phyloP scores from a whole-genome alignment of 2,329 filamentous ascomycete genomes.

The Trichoderma atrobrunneum region DNA sequence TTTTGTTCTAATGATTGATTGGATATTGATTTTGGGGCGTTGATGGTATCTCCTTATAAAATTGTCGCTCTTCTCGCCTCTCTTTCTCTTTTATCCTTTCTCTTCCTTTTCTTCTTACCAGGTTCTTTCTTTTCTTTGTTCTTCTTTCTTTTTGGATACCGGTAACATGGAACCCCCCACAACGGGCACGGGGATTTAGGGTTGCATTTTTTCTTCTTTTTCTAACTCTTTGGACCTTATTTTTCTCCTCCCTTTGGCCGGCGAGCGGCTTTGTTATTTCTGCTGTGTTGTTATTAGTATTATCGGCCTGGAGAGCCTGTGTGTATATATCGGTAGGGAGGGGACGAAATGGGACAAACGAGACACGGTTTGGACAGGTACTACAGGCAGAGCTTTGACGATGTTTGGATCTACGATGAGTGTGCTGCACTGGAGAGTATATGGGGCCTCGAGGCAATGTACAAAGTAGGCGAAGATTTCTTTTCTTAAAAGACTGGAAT shows the following conservation, averaged over 20 bases:
- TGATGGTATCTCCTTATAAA: constrained; percentile 7
- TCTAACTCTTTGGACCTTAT: background rate
- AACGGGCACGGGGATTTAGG: constrained; percentile 16
- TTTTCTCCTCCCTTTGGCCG: background rate
- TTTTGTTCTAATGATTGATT: constrained; percentile 7
- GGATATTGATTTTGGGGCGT: constrained; percentile 14
- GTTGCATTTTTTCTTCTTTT: background rate
- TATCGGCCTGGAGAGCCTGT: constrained; percentile 1
- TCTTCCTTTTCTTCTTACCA: background rate
- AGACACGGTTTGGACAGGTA: constrained; percentile 2
- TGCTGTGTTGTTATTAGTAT: background rate
- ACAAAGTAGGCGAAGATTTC: background rate
- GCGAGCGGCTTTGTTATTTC: constrained; percentile 5
- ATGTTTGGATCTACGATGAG: constrained; percentile 9
- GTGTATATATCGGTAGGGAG: constrained; percentile 2
- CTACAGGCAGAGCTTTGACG: background rate
- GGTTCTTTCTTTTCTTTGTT: background rate
- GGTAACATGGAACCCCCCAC: constrained; percentile 12
- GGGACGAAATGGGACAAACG: background rate
- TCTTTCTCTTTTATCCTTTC: background rate
- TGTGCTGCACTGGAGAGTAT: background rate
- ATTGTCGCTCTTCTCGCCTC: background rate
- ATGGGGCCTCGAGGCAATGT: constrained; percentile 14
- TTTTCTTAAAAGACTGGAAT: background rate
- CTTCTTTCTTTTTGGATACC: constrained; percentile 8